Evolutionary conservation across 2,329 filamentous ascomycete genomes (phyloP).

Genomic region (Microcyclospora tardicrescens): DNA sequence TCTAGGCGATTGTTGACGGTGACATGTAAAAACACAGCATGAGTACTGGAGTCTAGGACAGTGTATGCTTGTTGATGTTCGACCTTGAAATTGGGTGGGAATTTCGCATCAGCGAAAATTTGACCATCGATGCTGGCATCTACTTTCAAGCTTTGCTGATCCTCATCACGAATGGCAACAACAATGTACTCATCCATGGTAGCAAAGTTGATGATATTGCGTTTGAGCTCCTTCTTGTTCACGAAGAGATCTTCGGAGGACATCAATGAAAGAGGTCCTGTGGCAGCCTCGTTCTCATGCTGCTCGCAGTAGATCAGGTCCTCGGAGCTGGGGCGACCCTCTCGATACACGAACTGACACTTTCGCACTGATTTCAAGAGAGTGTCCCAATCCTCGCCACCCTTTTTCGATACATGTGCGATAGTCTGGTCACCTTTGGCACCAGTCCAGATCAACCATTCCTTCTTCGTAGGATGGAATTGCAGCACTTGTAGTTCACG

Average conservation of each 20-base stretch:
- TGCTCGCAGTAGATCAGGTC: conserved; percentile 54
- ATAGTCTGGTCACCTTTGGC: conserved; percentile 44
- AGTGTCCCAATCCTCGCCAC: conserved; percentile 63
- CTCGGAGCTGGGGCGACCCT: conserved; percentile 44
- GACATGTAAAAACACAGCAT: conserved; percentile 88
- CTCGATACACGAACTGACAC: conserved; percentile 73
- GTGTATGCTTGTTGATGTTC: conserved; percentile 75
- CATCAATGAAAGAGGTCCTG: conserved; percentile 53
- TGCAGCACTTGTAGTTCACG: conserved; percentile 43
- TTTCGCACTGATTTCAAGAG: conserved; percentile 61
- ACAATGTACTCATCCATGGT: conserved; percentile 97
- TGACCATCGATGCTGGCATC: conserved; percentile 76
- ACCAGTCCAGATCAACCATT: conserved; percentile 89
- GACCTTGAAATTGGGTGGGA: conserved; percentile 74
- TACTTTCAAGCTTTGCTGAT: conserved; percentile 57
- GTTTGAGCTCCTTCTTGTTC: conserved; percentile 48
- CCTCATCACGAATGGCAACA: conserved; percentile 58
- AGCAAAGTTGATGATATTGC: conserved; percentile 70
- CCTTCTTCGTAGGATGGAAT: conserved; percentile 75
- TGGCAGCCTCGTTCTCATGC: conserved; percentile 47
- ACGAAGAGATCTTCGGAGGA: conserved; percentile 72
- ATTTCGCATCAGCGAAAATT: conserved; percentile 68
- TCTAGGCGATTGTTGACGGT: conserved; percentile 55
- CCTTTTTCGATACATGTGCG: conserved; percentile 66
- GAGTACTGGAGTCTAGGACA: conserved; percentile 85